Base-by-base conservation (phyloP, 1,139 yeast species). In the Groenewaldozyma auringiensis region DNA sequence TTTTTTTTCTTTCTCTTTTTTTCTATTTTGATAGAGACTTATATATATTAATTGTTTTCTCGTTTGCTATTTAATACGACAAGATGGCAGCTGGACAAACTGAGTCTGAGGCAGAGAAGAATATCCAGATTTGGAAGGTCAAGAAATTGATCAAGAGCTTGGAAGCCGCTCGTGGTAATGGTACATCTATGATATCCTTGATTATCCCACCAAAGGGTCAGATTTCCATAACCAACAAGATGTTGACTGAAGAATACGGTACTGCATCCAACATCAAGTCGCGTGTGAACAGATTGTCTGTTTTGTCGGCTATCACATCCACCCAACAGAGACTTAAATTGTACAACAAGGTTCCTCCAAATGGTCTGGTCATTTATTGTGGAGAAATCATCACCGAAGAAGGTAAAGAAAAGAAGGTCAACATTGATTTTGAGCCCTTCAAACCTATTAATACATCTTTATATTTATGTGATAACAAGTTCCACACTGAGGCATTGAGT, bases 51-150 rank as follows among this genome's bases (percentile, higher is more conserved):
- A 20, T 8, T n/a, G 13, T 25, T n/a, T n/a, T n/a, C n/a, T n/a
- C n/a, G n/a, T n/a, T n/a, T n/a, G n/a, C n/a, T n/a, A n/a, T n/a
- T n/a, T n/a, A n/a, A n/a, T 9, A 21, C 21, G 31, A 18, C 22
- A 21, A 41, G 57, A 52, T 25, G 48, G 57, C 61, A 29, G 58
- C 58, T 31, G 53, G 50, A 40, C 50, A 49, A 32, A 53, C 56
- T 37, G 60, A 55, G 43, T 50, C 52, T 18, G 94, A 83, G 54
- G 96, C 96, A 44, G 97, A 92, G 66, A 88, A 85, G 73, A 89
- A 88, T 71, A 92, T 92, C 66, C 96, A 92, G 74, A 88, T 92
- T 72, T 92, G 98, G 98, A 92, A 92, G 80, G 83, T 92, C 76
- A 89, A 89, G 75, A 92, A 92, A 71, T 60, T 63, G 44, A 64